phyloP scores from a whole-genome alignment of 352 stramenopile genomes.

The Paralagenidium karlingii region DNA sequence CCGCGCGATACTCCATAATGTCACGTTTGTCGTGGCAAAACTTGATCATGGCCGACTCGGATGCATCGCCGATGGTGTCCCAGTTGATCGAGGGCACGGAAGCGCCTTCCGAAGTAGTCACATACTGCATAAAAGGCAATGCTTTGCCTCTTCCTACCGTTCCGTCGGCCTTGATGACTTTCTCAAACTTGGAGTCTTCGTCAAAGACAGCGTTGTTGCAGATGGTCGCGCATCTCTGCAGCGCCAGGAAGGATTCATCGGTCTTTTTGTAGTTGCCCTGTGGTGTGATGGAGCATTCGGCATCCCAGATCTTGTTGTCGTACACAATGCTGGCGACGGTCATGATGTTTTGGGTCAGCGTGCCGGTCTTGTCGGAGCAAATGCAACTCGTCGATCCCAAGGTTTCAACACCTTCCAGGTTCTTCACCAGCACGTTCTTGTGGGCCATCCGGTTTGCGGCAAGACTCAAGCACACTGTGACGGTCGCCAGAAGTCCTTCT shows the following conservation, averaged over 20 bases:
- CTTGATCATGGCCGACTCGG: conserved; percentile 79
- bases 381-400: conserved; percentile 88
- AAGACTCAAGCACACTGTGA: conserved; percentile 88
- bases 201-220: conserved; percentile 87
- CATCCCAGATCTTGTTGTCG: conserved; percentile 65
- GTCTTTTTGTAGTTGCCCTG: conserved; percentile 35
- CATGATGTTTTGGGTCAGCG: conserved; percentile 92
- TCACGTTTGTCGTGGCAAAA: conserved; percentile 66
- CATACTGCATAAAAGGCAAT: conserved; percentile 47
- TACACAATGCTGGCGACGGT: conserved; percentile 78
- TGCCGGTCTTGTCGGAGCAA: conserved; percentile 93
- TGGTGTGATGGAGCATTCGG: conserved; percentile 66
- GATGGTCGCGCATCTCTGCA: conserved; percentile 78
- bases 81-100: conserved; percentile 13
- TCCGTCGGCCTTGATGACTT: conserved; percentile 24
- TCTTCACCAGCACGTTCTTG: conserved; percentile 92
- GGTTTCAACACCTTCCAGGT: conserved; percentile 88
- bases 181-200: conserved; percentile 57
- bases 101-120: conserved; percentile 19
- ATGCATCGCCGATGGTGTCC: conserved; percentile 64
- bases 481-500: conserved; percentile 83
- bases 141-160: conserved; percentile 23
- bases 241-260: conserved; percentile 31
- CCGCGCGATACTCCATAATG: conserved; percentile 49
- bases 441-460: conserved; percentile 81